Evolutionary conservation across 2,329 filamentous ascomycete species (phyloP), one percentile per base, ranked within the genome.

Genomic region (Chaetomium olivaceum): DNA sequence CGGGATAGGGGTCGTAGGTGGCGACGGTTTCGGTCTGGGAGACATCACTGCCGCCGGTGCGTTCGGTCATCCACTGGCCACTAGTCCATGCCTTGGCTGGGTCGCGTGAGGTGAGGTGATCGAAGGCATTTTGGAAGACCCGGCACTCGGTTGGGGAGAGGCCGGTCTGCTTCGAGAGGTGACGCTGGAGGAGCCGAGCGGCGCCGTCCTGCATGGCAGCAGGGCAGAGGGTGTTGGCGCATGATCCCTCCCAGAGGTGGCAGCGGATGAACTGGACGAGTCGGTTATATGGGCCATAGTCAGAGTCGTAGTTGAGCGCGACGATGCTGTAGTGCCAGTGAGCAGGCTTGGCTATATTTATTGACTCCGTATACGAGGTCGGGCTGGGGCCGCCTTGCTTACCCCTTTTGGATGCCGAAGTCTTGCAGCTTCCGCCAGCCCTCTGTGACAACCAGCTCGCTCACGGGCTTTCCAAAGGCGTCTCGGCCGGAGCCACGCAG

Each of bases 21-120:
- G 88, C 87, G 4, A 84, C 76, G 0, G 89, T 91, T 75, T 92
- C 89, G 0, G 87, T 90, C 46, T 83, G 81, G 3, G 86, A 86
- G 1, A 91, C 87, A 71, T 92, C 89, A 68, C 87, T 90, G 0
- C 89, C 89, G 1, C 89, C 89, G 0, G 82, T 81, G 2, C 89
- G 81, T 71, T 91, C 89, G 0, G 89, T 92, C 89, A 92, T 91
- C 89, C 90, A 92, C 74, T 92, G 89, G 0, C 89, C 89, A 50
- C 85, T 89, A 0, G 89, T 92, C 89, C 89, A 92, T 0, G 85
- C 84, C 21, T 76, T 69, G 0, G 71, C 62, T 0, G 80, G 77
- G 27, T 89, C 80, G 4, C 83, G 79, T 4, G 83, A 85, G 1
- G 79, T 85, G 3, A 91, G 77, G 14, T 82, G 82, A 6, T 76